These are phyloP conservation scores for Penicillium longicatenatum DNA, from an alignment of 495 filamentous ascomycete species.

Conservation along the genomic window DNA sequence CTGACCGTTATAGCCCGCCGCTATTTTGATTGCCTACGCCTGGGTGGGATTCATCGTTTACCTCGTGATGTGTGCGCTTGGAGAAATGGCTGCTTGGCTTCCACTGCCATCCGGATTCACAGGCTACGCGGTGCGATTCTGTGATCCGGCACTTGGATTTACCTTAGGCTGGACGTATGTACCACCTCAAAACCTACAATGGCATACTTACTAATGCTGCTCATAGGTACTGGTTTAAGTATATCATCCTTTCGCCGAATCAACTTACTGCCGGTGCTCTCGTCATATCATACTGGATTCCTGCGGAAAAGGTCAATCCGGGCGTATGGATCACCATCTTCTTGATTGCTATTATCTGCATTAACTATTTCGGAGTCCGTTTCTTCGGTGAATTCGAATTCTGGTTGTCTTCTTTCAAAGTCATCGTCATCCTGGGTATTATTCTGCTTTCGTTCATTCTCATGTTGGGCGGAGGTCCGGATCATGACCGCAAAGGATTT, in stretches of 20 bases:
- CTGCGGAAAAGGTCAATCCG: conserved; percentile 39
- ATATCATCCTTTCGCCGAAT: conserved; percentile 77
- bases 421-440: conserved; percentile 69
- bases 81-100: conserved; percentile 71
- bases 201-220: background rate
- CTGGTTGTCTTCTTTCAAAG: conserved; percentile 76
- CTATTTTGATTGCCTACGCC: conserved; percentile 70
- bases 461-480: conserved; percentile 74
- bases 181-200: background rate
- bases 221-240: conserved; percentile 58
- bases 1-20: conserved; percentile 60
- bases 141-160: conserved; percentile 69
- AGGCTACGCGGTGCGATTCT: conserved; percentile 63
- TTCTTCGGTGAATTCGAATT: conserved; percentile 85
- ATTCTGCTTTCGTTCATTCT: conserved; percentile 68
- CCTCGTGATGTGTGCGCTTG: conserved; percentile 65
- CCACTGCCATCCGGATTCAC: conserved; percentile 63
- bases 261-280: conserved; percentile 79
- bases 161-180: conserved; percentile 61
- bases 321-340: conserved; percentile 60
- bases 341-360: conserved; percentile 49
- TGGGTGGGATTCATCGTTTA: conserved; percentile 64
- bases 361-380: conserved; percentile 61
- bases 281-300: conserved; percentile 74
- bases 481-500: conserved; percentile 71